Conservation (phyloP, 106 monocot species). For the Platanthera zijinensis region DNA sequence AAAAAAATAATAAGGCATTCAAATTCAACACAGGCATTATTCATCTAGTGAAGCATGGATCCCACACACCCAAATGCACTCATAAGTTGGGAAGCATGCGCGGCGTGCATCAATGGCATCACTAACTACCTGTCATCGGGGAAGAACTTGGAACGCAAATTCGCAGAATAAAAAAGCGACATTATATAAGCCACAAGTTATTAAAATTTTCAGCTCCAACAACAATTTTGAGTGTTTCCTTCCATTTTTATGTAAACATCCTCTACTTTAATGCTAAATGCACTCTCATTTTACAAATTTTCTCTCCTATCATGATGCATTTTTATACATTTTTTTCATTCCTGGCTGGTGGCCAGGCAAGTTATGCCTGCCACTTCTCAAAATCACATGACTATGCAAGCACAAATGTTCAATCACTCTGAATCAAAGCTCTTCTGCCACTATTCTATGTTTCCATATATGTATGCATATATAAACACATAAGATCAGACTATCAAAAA, state of each 20-base stretch:
- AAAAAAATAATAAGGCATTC: not conserved
- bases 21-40: not conserved
- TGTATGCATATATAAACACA: not conserved
- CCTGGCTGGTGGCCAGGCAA: not conserved
- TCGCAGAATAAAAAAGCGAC: too few relatives aligned
- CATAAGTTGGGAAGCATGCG: not conserved
- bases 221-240: too few relatives aligned
- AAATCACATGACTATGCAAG: not conserved
- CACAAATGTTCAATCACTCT: not conserved
- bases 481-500: not conserved
- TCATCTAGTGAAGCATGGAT: not conserved
- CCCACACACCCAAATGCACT: constrained; percentile 5
- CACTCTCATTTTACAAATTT: too few relatives aligned
- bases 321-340: not conserved
- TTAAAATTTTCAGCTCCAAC: too few relatives aligned
- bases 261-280: too few relatives aligned
- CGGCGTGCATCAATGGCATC: not conserved
- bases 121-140: not conserved
- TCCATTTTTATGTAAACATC: too few relatives aligned
- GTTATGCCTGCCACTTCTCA: not conserved
- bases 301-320: not conserved
- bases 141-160: too few relatives aligned
- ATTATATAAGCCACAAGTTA: too few relatives aligned
- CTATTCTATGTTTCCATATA: not conserved
- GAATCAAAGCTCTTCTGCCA: not conserved